These are phyloP conservation scores for Podospora tetraspora DNA, from an alignment of 495 filamentous ascomycete genomes.

Conservation along the genomic window DNA sequence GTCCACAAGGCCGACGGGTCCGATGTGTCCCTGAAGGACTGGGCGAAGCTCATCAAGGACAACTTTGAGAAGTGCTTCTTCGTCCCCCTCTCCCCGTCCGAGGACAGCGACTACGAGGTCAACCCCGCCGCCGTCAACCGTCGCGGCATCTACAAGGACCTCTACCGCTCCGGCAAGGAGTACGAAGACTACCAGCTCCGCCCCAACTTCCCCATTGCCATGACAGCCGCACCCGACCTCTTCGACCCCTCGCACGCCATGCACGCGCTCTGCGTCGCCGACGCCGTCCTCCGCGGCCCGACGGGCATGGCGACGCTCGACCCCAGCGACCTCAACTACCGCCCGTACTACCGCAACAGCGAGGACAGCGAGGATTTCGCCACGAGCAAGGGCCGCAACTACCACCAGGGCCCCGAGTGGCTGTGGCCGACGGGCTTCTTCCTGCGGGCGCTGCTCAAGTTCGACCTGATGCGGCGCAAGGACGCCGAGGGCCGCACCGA, in stretches of 20 bases:
- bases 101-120: slow-evolving; percentile 73
- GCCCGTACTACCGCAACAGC: slow-evolving; percentile 87
- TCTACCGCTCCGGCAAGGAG: slow-evolving; percentile 86
- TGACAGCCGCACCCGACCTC: slow-evolving; percentile 85
- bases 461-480: slow-evolving; percentile 69
- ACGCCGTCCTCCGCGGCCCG: slow-evolving; percentile 73
- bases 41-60: slow-evolving; percentile 73
- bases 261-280: slow-evolving; percentile 68
- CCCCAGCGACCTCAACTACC: slow-evolving; percentile 84
- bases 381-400: slow-evolving; percentile 89
- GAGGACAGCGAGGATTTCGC: slow-evolving; percentile 87
- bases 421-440: slow-evolving; percentile 98
- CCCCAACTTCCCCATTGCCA: slow-evolving; percentile 90
- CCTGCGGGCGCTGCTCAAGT: slow-evolving; percentile 81
- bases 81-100: slow-evolving; percentile 59
- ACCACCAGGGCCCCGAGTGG: slow-evolving; percentile 99
- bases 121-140: slow-evolving; percentile 75
- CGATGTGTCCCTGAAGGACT: slow-evolving; percentile 66
- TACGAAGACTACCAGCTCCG: slow-evolving; percentile 98
- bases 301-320: slow-evolving; percentile 96
- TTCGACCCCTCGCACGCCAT: slow-evolving; percentile 76
- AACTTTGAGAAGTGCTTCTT: slow-evolving; percentile 93
- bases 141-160: slow-evolving; percentile 95
- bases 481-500: slow-evolving; percentile 64
- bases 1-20: slow-evolving; percentile 58